Conservation (phyloP, 345 rosid species). For the Erodium maritimum region DNA sequence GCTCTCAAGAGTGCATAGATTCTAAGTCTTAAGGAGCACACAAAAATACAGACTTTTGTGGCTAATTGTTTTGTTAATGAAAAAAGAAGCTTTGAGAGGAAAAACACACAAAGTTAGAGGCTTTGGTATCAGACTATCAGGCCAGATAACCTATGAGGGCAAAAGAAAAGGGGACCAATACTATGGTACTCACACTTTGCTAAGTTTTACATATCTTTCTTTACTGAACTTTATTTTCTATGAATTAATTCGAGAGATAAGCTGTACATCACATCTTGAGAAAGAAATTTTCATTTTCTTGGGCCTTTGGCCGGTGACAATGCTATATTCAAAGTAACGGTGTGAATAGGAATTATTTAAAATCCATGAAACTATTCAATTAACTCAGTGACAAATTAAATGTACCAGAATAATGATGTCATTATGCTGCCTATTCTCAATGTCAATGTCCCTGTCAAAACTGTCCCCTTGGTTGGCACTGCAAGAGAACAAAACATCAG, state of each 20-base stretch:
- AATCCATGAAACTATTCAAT: background rate
- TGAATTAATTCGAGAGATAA: background rate
- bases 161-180: too few relatives aligned
- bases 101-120: too few relatives aligned
- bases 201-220: too few relatives aligned
- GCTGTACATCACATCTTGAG: background rate
- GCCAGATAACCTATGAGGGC: too few relatives aligned
- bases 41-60: too few relatives aligned
- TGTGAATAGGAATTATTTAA: background rate
- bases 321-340: background rate
- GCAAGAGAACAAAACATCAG: slow-evolving; percentile 16
- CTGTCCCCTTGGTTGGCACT: slow-evolving; percentile 48
- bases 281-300: background rate
- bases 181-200: too few relatives aligned
- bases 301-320: background rate
- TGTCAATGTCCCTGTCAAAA: slow-evolving; percentile 31
- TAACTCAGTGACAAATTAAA: background rate
- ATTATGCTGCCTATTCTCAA: slow-evolving; percentile 27
- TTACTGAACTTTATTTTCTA: too few relatives aligned
- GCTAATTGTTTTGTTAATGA: too few relatives aligned
- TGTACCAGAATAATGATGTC: slow-evolving; percentile 37
- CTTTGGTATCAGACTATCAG: too few relatives aligned
- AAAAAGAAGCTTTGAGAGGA: too few relatives aligned
- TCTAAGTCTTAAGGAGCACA: too few relatives aligned
- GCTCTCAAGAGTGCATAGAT: background rate